Conservation (phyloP, 257 asterid species). For the Petrea volubilis region DNA sequence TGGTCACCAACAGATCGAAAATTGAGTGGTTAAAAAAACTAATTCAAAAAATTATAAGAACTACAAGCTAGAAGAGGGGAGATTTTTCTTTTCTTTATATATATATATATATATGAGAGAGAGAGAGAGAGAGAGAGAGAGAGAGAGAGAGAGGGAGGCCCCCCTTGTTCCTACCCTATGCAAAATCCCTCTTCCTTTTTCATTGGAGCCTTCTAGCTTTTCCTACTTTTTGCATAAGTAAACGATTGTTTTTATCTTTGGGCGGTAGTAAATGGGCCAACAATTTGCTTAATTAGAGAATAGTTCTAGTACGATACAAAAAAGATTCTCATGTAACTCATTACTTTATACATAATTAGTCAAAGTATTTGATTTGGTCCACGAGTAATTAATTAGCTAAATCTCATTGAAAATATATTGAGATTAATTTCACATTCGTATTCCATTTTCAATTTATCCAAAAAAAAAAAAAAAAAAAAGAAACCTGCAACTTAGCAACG, state of each 20-base stretch:
- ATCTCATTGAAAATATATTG: too few species aligned
- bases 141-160: background rate
- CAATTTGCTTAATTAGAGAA: background rate
- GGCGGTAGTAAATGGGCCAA: background rate
- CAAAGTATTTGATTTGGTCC: too few species aligned
- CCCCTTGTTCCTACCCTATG: background rate
- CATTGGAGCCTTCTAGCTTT: background rate
- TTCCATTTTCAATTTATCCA: too few species aligned
- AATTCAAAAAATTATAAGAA: background rate
- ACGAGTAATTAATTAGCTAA: too few species aligned
- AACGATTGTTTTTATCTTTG: background rate
- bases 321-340: background rate
- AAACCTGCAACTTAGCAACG: too few species aligned
- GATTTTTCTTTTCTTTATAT: background rate
- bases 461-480: too few species aligned
- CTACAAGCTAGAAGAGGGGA: background rate
- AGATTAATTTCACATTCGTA: too few species aligned
- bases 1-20: too few species aligned
- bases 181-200: slow-evolving; percentile 9
- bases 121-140: slow-evolving; percentile 3
- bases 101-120: background rate
- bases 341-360: too few species aligned
- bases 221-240: background rate
- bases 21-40: slow-evolving; percentile 8
- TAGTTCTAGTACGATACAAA: background rate